A percentile compares a stretch with the other conserved stretches of the same genome.
Evolutionary conservation across 2,329 filamentous ascomycete species (phyloP).

Genomic region (Trichoderma brevicompactum): DNA sequence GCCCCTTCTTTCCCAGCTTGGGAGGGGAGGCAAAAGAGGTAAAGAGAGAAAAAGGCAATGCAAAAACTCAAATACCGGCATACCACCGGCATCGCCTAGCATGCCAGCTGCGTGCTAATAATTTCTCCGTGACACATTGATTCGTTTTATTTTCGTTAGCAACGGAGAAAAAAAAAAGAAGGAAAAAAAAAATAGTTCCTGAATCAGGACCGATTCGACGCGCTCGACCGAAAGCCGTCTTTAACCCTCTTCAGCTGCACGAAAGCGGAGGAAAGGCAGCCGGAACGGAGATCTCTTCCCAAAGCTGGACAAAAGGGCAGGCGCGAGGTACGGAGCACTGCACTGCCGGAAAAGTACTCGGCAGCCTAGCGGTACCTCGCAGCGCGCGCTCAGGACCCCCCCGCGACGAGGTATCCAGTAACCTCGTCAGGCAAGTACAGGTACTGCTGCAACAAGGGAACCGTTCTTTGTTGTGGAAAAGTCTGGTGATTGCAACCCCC

Average conservation of each 20-base stretch:
- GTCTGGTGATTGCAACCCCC: conserved; percentile 11
- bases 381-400: background rate
- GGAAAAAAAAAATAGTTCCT: background rate
- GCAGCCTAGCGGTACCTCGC: conserved; percentile 18
- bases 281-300: conserved; percentile 25
- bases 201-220: conserved; percentile 19
- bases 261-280: conserved; percentile 25
- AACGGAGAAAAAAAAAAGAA: background rate
- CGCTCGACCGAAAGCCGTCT: conserved; percentile 11
- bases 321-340: conserved; percentile 4
- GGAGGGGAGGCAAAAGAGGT: background rate
- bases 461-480: background rate
- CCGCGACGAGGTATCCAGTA: conserved; percentile 1
- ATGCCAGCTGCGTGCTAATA: conserved; percentile 2
- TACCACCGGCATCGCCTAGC: conserved; percentile 25
- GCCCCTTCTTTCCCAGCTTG: conserved; percentile 18
- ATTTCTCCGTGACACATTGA: conserved; percentile 14
- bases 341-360: conserved; percentile 14
- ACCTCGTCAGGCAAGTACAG: background rate
- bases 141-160: background rate
- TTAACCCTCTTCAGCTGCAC: conserved; percentile 17
- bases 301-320: conserved; percentile 11
- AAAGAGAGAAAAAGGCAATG: conserved; percentile 1
- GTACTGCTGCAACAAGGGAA: background rate
- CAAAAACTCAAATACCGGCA: conserved; percentile 16